Percentiles rank a stretch among this genome's conserved stretches.
These are phyloP conservation scores for Moricandia arvensis DNA, from an alignment of 345 rosid genomes.

Conservation along the genomic window DNA sequence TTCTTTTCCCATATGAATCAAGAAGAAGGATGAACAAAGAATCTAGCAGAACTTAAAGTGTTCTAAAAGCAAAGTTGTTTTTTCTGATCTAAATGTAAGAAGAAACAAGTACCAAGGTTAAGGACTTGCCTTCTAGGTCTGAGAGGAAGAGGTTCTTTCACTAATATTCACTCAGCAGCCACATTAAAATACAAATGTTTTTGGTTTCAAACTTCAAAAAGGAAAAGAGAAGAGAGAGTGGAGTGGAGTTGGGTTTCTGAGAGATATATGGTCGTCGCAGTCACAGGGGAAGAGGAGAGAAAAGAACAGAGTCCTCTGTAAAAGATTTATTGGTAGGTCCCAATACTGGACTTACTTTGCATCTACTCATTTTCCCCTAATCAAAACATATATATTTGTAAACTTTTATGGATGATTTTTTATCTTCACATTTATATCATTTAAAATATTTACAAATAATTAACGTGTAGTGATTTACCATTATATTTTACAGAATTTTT, in stretches of 20 bases:
- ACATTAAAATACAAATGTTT: conserved; percentile 3
- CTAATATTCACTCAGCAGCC: neutral
- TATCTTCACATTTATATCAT: neutral
- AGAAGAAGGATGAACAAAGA: conserved; percentile 2
- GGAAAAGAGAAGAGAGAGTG: conserved; percentile 31
- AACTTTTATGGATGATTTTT: neutral
- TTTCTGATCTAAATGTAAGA: neutral
- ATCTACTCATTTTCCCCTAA: neutral
- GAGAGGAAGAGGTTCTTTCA: conserved; percentile 2
- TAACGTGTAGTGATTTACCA: neutral
- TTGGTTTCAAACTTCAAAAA: neutral
- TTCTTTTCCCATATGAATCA: neutral
- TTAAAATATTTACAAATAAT: neutral
- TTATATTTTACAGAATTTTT: neutral
- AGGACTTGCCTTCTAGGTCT: neutral
- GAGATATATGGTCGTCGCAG: conserved; percentile 30
- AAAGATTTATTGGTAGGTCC: conserved; percentile 49
- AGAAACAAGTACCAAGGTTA: neutral
- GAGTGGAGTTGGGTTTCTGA: conserved; percentile 15
- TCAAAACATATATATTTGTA: neutral
- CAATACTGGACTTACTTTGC: conserved; percentile 18
- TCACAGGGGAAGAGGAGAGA: conserved; percentile 32
- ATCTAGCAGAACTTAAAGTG: conserved; percentile 7
- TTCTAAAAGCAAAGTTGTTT: neutral
- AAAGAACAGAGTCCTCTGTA: conserved; percentile 40